Conservation (phyloP, 176 grass and related monocot genomes). For the Oryza rufipogon region DNA sequence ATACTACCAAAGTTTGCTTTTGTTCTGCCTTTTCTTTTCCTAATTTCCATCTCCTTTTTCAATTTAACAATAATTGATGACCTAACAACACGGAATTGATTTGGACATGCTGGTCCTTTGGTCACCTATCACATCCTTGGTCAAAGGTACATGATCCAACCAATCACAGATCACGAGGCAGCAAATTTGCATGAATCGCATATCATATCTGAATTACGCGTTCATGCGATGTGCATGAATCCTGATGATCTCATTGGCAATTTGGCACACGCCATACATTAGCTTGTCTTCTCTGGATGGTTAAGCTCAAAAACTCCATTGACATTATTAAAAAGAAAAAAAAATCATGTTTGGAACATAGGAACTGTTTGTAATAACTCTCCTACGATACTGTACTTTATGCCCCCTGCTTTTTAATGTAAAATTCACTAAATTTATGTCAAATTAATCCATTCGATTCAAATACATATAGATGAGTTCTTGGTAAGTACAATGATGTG, state of each 20-base stretch:
- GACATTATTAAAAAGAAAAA: no score
- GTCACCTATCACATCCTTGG: constrained; percentile 8
- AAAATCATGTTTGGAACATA: no score
- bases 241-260: not conserved
- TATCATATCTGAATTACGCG: not conserved
- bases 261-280: no score
- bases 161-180: constrained; percentile 2
- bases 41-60: not conserved
- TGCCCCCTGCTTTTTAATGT: no score
- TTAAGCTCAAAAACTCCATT: not conserved
- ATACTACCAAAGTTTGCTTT: not conserved
- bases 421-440: no score
- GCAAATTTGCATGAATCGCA: not conserved
- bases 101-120: constrained; percentile 32
- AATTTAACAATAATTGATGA: not conserved
- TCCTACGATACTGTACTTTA: no score
- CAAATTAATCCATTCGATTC: no score
- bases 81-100: constrained; percentile 22
- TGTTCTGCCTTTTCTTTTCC: not conserved
- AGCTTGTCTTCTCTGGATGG: no score
- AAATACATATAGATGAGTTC: no score
- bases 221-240: not conserved
- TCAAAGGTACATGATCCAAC: constrained; percentile 22
- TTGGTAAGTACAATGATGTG: not conserved
- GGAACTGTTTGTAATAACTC: no score